Evolutionary conservation across 306 rosid genomes (phyloP).

Genomic region (Prunus armeniaca): DNA sequence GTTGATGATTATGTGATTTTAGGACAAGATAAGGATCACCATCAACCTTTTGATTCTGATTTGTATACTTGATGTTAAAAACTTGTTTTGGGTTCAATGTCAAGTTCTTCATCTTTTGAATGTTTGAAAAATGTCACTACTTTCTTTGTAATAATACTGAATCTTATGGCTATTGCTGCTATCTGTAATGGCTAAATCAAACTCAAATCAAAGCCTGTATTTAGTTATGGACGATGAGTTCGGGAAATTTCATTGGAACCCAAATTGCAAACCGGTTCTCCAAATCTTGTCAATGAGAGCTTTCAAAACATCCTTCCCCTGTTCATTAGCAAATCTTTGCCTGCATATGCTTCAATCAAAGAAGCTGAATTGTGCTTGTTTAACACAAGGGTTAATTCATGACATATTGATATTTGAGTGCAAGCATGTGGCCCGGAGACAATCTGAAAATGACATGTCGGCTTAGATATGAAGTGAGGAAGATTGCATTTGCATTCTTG

Average conservation of each 20-base stretch:
- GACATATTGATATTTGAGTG: not conserved
- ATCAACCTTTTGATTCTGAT: slow-evolving; percentile 42
- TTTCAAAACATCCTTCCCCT: not conserved
- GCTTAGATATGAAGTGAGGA: not conserved
- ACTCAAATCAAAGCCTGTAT: not conserved
- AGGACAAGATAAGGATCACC: slow-evolving; percentile 48
- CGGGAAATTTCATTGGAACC: not conserved
- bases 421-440: not conserved
- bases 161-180: not conserved
- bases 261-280: not conserved
- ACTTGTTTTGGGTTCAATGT: not conserved
- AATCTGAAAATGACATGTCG: not conserved
- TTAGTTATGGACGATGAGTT: no score
- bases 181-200: not conserved
- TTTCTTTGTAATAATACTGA: not conserved
- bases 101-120: not conserved
- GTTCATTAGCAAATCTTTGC: no score
- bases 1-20: slow-evolving; percentile 23
- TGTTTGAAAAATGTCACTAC: not conserved
- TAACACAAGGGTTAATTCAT: not conserved
- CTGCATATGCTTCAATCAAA: no score
- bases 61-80: slow-evolving; percentile 51
- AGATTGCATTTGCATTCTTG: slow-evolving; percentile 14
- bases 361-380: not conserved
- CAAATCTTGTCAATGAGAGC: not conserved